Evolutionary conservation across 2,329 filamentous ascomycete species (phyloP).

Genomic region (Pseudocercospora macadamiae): DNA sequence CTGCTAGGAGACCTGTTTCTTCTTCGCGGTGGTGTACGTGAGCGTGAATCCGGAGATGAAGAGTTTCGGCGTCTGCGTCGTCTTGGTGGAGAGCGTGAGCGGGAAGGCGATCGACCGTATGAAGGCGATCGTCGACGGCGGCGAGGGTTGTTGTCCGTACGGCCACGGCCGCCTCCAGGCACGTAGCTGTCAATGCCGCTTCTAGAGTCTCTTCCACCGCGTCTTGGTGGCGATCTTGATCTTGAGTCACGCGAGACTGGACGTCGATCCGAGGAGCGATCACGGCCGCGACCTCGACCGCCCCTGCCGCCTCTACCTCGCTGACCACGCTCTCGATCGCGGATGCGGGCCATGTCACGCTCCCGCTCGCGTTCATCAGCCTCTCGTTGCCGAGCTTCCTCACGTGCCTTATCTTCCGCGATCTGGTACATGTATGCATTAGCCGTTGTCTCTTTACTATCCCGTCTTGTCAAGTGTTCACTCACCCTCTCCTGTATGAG

Average conservation of each 20-base stretch:
- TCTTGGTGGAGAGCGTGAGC: conserved; percentile 37
- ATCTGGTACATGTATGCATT: conserved; percentile 62
- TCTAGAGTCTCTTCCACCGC: conserved; percentile 44
- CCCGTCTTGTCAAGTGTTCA: neutral
- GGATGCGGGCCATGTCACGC: conserved; percentile 67
- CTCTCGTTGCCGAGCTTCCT: conserved; percentile 70
- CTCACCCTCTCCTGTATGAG: conserved; percentile 89
- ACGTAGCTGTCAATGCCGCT: conserved; percentile 62
- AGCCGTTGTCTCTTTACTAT: conserved; percentile 17
- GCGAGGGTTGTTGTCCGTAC: conserved; percentile 42
- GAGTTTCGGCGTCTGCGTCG: conserved; percentile 28
- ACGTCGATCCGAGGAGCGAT: conserved; percentile 53
- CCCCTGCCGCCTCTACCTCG: conserved; percentile 51
- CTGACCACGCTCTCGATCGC: conserved; percentile 63
- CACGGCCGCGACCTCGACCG: conserved; percentile 46
- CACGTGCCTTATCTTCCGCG: conserved; percentile 78
- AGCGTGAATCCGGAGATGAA: conserved; percentile 17
- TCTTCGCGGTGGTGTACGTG: conserved; percentile 17
- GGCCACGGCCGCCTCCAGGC: conserved; percentile 44
- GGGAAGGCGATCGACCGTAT: conserved; percentile 29
- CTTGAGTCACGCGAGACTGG: conserved; percentile 52
- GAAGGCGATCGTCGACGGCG: conserved; percentile 37
- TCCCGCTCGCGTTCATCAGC: conserved; percentile 74
- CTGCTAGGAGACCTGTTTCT: conserved; percentile 22
- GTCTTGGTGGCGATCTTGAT: conserved; percentile 57